Conservation (phyloP, 106 monocot genomes). For the Allium sativum region DNA sequence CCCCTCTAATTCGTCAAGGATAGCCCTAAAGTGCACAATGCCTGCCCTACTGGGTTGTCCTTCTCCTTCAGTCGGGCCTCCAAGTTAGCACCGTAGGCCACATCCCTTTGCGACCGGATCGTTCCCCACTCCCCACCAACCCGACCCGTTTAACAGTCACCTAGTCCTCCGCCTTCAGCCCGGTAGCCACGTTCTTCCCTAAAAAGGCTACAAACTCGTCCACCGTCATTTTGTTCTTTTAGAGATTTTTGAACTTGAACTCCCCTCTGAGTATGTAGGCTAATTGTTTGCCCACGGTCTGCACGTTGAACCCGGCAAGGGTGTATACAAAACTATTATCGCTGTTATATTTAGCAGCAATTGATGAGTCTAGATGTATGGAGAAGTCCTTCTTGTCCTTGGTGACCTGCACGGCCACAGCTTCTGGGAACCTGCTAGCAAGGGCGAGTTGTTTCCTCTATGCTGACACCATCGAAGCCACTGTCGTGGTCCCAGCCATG, state of each 20-base stretch:
- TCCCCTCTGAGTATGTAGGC: conserved; percentile 72
- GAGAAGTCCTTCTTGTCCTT: conserved; percentile 95
- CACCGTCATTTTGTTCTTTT: conserved; percentile 75
- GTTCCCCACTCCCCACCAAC: conserved; percentile 60
- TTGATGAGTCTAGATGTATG: conserved; percentile 79
- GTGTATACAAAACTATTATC: conserved; percentile 32
- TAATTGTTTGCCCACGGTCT: conserved; percentile 71
- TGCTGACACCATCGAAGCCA: conserved; percentile 85
- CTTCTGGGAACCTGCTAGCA: conserved; percentile 43
- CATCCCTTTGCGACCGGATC: conserved; percentile 65
- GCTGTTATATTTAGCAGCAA: conserved; percentile 75
- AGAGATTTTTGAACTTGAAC: conserved; percentile 74
- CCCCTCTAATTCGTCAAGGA: conserved; percentile 84
- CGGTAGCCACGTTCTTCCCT: conserved; percentile 74
- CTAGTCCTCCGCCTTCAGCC: conserved; percentile 78
- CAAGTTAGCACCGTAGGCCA: conserved; percentile 81
- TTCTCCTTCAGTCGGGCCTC: conserved; percentile 71
- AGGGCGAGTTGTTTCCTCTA: conserved; percentile 77
- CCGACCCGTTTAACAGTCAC: conserved; percentile 49
- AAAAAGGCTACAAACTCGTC: conserved; percentile 74
- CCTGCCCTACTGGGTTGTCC: conserved; percentile 72
- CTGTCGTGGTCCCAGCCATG: conserved; percentile 99
- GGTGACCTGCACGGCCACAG: conserved; percentile 64
- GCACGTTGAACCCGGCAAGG: conserved; percentile 82
- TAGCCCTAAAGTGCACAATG: conserved; percentile 57